Base-by-base conservation (phyloP, 2,329 filamentous ascomycete genomes). In the Tolypocladium inflatum region DNA sequence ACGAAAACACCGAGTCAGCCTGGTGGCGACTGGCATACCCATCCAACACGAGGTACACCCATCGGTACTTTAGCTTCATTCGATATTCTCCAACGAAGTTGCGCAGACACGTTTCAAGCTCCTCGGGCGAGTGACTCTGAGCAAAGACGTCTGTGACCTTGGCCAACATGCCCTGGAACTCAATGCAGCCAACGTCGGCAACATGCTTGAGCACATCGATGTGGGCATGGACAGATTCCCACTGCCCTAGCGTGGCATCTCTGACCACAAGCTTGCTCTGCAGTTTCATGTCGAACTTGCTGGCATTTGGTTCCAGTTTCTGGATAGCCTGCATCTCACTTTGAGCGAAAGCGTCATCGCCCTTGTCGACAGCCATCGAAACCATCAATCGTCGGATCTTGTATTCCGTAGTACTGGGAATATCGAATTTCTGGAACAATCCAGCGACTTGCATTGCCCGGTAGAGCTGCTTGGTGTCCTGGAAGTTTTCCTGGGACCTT, bases 131-230 rank as follows among this genome's bases (percentile, higher is more conserved):
- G 41, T 70, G 65, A 2, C 43, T 48, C 53, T 68, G 63, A 17
- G 63, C 64, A 42, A 70, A 70, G 8, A 67, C 60, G 50, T 72
- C 72, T 3, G 77, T 78, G 2, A 75, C 57, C 57, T 62, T 65
- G 1, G 61, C 59, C 15, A 73, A 58, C 6, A 67, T 55, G 11
- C 61, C 61, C 56, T 69, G 69, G 39, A 70, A 69, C 17, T 66
- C 63, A 19, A 50, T 17, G 13, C 62, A 57, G 11, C 59, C 56
- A 15, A 62, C 58, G 39, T 64, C 61, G 43, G 56, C 63, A 9
- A 43, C 39, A 6, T 57, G 17, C 21, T 58, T 60, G 19, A 72
- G 65, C 11, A 55, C 53, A 23, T 66, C 55, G 10, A 73, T 60
- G 8, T 64, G 58, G 7, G 58, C 53, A 26, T 57, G 57, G 2